Percentiles rank a stretch among this genome's conserved stretches.
These are phyloP conservation scores for Saussurea involucrata DNA, from an alignment of 129 eudicot species.

Conservation along the genomic window DNA sequence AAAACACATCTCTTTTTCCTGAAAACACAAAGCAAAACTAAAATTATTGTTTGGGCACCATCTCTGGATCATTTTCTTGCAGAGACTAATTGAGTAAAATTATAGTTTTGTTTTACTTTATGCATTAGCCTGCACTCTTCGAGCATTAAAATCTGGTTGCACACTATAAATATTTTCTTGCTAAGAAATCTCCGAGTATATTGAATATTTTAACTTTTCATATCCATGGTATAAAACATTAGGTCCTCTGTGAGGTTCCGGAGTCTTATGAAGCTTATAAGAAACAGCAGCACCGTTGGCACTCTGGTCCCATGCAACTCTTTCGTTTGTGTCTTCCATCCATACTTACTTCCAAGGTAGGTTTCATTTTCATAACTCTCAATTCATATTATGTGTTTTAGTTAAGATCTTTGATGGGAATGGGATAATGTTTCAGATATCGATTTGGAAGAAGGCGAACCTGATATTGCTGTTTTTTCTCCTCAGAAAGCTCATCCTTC, in stretches of 20 bases:
- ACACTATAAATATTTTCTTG: not conserved
- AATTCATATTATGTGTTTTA: not conserved
- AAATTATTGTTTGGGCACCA: too few relatives aligned
- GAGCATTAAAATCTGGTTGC: not conserved
- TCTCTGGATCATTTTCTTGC: too few relatives aligned
- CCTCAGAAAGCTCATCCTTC: conserved; percentile 47
- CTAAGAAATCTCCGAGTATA: too few relatives aligned
- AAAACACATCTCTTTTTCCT: too few relatives aligned
- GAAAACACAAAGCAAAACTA: too few relatives aligned
- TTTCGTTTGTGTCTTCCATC: conserved; percentile 51
- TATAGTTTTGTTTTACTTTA: too few relatives aligned
- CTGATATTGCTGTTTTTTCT: conserved; percentile 48
- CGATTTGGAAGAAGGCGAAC: conserved; percentile 47
- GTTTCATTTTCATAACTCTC: conserved; percentile 1
- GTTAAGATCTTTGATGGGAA: not conserved
- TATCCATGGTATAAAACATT: not conserved
- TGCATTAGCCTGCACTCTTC: not conserved
- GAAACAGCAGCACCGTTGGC: conserved; percentile 70
- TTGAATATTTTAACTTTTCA: not conserved
- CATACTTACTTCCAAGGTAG: conserved; percentile 46
- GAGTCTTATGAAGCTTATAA: conserved; percentile 61
- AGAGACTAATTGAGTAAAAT: too few relatives aligned
- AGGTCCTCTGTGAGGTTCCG: conserved; percentile 55
- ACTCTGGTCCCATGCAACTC: conserved; percentile 70
- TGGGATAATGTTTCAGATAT: conserved; percentile 30